A percentile compares a stretch with the other conserved stretches of the same genome.
These are phyloP conservation scores for Rhinocladiella mackenziei DNA, from an alignment of 2,329 filamentous ascomycete genomes.

Conservation along the genomic window DNA sequence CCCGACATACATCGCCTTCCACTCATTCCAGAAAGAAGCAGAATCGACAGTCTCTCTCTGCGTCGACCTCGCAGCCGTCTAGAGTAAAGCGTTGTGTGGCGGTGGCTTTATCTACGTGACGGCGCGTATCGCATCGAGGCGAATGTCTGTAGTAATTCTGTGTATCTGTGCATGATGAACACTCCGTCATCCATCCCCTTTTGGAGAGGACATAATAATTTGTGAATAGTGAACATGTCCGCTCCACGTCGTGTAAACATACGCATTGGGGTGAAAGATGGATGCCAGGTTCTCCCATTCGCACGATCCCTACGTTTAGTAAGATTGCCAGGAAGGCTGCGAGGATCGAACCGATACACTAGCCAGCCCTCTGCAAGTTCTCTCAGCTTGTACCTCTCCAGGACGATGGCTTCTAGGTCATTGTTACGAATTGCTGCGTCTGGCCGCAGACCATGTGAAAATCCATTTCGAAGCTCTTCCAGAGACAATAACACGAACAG, in stretches of 20 bases:
- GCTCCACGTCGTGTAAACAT: constrained; percentile 52
- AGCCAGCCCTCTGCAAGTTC: constrained; percentile 51
- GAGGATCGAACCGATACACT: constrained; percentile 38
- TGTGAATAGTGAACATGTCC: constrained; percentile 41
- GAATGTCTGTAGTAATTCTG: constrained; percentile 47
- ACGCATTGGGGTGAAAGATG: constrained; percentile 48
- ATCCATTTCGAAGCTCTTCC: too few relatives aligned
- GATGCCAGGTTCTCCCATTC: constrained; percentile 52
- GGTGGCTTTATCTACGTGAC: constrained; percentile 54
- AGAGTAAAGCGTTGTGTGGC: constrained; percentile 49
- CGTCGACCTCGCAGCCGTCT: constrained; percentile 26
- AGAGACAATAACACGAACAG: too few relatives aligned
- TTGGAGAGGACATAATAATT: constrained; percentile 50
- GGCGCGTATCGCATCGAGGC: constrained; percentile 38
- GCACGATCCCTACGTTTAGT: constrained; percentile 47
- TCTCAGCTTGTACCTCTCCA: constrained; percentile 47
- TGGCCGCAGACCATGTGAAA: constrained; percentile 17
- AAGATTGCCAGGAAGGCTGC: too few relatives aligned
- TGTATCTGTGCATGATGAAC: constrained; percentile 58
- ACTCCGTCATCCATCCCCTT: constrained; percentile 49
- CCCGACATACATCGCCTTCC: constrained; percentile 37
- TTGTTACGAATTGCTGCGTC: constrained; percentile 41
- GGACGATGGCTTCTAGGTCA: constrained; percentile 42
- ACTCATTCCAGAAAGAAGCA: constrained; percentile 26
- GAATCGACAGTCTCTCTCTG: constrained; percentile 26